Percentiles rank a stretch among this genome's conserved stretches.
Evolutionary conservation across 352 stramenopile genomes (phyloP).

Genomic region (Phytophthora megakarya): DNA sequence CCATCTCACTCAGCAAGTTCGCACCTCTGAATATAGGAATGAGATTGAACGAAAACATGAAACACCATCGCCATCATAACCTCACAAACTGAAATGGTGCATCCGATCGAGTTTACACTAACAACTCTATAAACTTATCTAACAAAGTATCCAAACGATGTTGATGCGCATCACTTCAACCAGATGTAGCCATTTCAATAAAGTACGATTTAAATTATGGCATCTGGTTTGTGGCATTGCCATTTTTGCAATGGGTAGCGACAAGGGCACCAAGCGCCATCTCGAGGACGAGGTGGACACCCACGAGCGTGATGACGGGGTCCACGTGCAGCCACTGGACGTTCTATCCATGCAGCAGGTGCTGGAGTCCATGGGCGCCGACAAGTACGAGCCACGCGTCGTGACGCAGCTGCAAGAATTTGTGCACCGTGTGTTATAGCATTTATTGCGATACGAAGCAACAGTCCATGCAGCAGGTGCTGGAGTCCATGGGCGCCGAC

Average conservation of each 20-base stretch:
- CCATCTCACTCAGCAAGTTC: not conserved
- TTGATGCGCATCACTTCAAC: not conserved
- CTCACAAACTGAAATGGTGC: not conserved
- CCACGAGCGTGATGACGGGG: slow-evolving; percentile 37
- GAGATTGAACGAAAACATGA: not conserved
- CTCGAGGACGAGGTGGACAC: slow-evolving; percentile 70
- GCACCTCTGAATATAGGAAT: not conserved
- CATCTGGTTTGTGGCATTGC: slow-evolving; percentile 16
- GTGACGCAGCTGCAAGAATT: slow-evolving; percentile 85
- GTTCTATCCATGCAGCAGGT: slow-evolving; percentile 60
- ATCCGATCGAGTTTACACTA: not conserved
- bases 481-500: slow-evolving; percentile 83
- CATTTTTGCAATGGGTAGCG: slow-evolving; percentile 50
- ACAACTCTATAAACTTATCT: not conserved
- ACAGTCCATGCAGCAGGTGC: slow-evolving; percentile 52
- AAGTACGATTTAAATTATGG: slow-evolving; percentile 12
- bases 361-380: slow-evolving; percentile 80
- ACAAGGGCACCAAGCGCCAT: slow-evolving; percentile 35
- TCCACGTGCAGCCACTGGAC: slow-evolving; percentile 61
- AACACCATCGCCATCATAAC: not conserved
- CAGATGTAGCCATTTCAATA: slow-evolving; percentile 11
- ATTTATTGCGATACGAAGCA: not conserved
- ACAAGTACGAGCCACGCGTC: slow-evolving; percentile 81
- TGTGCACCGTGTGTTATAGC: slow-evolving; percentile 58
- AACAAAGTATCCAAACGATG: too few relatives aligned